phyloP scores from a whole-genome alignment of 371 early-diverging fungal species.

The Dichotomocladium elegans region DNA sequence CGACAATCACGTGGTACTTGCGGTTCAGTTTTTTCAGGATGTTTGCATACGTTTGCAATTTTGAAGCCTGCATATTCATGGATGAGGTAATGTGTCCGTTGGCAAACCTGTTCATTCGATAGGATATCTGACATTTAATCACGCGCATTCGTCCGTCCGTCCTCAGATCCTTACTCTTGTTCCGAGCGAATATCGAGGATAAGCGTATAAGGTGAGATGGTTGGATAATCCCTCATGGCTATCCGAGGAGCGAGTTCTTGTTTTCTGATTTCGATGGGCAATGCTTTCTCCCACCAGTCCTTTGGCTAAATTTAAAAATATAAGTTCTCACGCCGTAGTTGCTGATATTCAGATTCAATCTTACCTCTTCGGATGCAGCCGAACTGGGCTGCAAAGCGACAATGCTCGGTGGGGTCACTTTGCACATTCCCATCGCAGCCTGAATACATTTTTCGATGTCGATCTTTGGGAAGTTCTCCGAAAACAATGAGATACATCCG shows the following conservation, averaged over 20 bases:
- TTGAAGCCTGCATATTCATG: constrained; percentile 47
- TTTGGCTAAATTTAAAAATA: neutral
- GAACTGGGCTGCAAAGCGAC: constrained; percentile 11
- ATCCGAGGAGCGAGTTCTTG: constrained; percentile 60
- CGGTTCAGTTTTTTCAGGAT: constrained; percentile 52
- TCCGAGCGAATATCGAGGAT: constrained; percentile 62
- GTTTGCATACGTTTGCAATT: constrained; percentile 42
- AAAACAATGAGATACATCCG: constrained; percentile 59
- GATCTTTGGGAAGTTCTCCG: constrained; percentile 66
- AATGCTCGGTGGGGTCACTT: constrained; percentile 61
- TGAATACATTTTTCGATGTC: constrained; percentile 72
- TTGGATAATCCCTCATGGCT: constrained; percentile 44
- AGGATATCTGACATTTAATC: neutral
- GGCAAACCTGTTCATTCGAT: constrained; percentile 50
- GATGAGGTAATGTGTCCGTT: constrained; percentile 58
- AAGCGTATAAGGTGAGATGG: constrained; percentile 46
- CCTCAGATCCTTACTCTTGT: constrained; percentile 44
- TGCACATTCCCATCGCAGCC: constrained; percentile 63
- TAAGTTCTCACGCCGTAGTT: neutral
- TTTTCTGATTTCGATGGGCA: constrained; percentile 51
- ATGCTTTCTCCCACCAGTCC: constrained; percentile 59
- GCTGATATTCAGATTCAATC: neutral
- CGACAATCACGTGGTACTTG: constrained; percentile 57
- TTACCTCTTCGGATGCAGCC: neutral
- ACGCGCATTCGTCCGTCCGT: neutral